phyloP scores from a whole-genome alignment of 208 protist species.

The Lotmaria passim region DNA sequence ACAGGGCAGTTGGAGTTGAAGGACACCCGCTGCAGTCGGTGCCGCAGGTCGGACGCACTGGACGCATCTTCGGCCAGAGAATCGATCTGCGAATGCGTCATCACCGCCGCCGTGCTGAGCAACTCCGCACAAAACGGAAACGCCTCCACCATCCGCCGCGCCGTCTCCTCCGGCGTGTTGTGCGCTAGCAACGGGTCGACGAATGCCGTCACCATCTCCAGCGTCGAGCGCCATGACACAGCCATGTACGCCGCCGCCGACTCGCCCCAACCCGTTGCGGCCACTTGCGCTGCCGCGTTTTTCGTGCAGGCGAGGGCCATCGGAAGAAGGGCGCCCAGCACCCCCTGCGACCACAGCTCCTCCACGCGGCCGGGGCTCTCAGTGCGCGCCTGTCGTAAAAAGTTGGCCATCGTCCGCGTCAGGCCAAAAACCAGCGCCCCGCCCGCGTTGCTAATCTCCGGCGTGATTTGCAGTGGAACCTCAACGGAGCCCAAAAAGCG shows the following conservation, averaged over 20 bases:
- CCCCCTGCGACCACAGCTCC: conserved; percentile 48
- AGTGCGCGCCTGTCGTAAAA: conserved; percentile 37
- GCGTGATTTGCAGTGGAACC: conserved; percentile 6
- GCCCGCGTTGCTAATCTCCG: conserved; percentile 27
- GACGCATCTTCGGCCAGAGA: not conserved
- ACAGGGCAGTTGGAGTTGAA: conserved; percentile 60
- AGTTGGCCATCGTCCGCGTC: conserved; percentile 64
- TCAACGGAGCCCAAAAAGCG: conserved; percentile 34
- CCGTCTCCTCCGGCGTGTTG: conserved; percentile 31
- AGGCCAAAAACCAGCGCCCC: conserved; percentile 72
- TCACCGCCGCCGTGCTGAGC: conserved; percentile 14
- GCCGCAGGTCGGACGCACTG: conserved; percentile 8
- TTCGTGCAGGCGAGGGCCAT: conserved; percentile 37
- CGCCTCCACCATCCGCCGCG: conserved; percentile 37
- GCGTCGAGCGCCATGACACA: conserved; percentile 60
- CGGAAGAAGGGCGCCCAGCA: conserved; percentile 50
- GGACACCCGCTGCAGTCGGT: conserved; percentile 19
- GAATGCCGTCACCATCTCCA: conserved; percentile 56
- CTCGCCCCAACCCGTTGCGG: not conserved
- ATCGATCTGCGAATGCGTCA: conserved; percentile 14
- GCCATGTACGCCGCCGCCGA: conserved; percentile 48
- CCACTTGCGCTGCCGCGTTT: conserved; percentile 2
- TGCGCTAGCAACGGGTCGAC: conserved; percentile 49
- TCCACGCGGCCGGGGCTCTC: conserved; percentile 19
- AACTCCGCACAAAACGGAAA: conserved; percentile 36